phyloP scores from a whole-genome alignment of 768 basidiomycete species.

The Lepiota subincarnata region DNA sequence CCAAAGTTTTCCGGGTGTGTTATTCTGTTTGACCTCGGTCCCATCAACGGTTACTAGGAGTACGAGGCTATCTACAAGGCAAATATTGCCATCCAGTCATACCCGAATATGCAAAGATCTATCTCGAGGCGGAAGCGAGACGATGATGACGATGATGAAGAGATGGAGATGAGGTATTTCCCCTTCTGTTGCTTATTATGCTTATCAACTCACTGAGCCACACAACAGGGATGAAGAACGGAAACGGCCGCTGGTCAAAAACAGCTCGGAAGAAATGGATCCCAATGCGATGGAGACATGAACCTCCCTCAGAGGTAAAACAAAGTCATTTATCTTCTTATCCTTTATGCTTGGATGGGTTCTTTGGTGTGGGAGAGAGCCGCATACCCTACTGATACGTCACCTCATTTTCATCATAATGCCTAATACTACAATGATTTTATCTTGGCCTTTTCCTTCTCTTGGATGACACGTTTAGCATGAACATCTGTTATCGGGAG shows the following conservation, averaged over 20 bases:
- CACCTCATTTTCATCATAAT: conserved; percentile 4
- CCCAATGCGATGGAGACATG: conserved; percentile 50
- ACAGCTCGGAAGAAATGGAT: conserved; percentile 30
- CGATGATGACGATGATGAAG: conserved; percentile 70
- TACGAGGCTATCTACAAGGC: conserved; percentile 92
- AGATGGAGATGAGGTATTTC: conserved; percentile 20
- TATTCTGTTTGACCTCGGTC: neutral
- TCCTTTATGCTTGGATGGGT: neutral
- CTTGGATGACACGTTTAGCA: conserved; percentile 72
- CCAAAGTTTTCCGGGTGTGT: neutral
- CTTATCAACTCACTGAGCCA: no score
- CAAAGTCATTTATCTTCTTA: neutral
- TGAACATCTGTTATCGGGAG: conserved; percentile 60
- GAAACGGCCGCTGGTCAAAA: conserved; percentile 41
- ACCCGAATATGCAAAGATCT: conserved; percentile 42
- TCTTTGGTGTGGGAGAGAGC: conserved; percentile 1
- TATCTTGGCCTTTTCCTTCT: conserved; percentile 80
- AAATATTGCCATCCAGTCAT: conserved; percentile 59
- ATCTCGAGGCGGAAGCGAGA: conserved; percentile 63
- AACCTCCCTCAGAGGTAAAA: conserved; percentile 7
- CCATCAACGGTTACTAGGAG: conserved; percentile 48
- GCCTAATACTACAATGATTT: conserved; percentile 58
- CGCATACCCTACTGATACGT: conserved; percentile 9
- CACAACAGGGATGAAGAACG: conserved; percentile 38
- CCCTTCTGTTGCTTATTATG: neutral